These are phyloP conservation scores for Globisporangium parvum DNA, from an alignment of 352 stramenopile species.

Conservation along the genomic window DNA sequence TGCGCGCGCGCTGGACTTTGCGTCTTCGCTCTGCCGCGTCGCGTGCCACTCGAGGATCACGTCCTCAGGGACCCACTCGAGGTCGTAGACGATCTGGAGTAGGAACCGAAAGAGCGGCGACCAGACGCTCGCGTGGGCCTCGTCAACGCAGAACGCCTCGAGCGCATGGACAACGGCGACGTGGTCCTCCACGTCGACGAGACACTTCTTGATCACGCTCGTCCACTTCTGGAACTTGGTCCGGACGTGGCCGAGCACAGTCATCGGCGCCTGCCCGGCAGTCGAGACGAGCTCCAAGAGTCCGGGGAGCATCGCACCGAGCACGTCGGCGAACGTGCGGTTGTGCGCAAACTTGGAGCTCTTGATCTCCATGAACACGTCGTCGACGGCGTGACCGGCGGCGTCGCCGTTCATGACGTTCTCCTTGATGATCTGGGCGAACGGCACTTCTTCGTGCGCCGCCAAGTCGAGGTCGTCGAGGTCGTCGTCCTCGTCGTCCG, in stretches of 20 bases:
- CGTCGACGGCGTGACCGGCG: slow-evolving; percentile 77
- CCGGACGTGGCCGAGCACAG: slow-evolving; percentile 75
- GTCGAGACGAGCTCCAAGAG: slow-evolving; percentile 64
- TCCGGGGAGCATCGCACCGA: slow-evolving; percentile 67
- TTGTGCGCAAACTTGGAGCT: slow-evolving; percentile 93
- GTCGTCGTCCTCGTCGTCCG: slow-evolving; percentile 65
- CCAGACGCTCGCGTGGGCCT: slow-evolving; percentile 42
- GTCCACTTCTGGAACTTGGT: slow-evolving; percentile 88
- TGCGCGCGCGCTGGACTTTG: slow-evolving; percentile 20
- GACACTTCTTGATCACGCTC: slow-evolving; percentile 87
- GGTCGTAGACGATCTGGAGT: slow-evolving; percentile 91
- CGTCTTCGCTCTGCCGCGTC: slow-evolving; percentile 33
- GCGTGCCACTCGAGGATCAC: slow-evolving; percentile 89
- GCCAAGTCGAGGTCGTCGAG: slow-evolving; percentile 43
- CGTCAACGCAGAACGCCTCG: slow-evolving; percentile 43
- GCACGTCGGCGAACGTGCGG: slow-evolving; percentile 71
- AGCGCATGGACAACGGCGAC: slow-evolving; percentile 52
- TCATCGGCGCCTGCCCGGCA: slow-evolving; percentile 41
- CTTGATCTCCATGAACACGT: slow-evolving; percentile 92
- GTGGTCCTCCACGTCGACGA: slow-evolving; percentile 75
- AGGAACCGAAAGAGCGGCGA: slow-evolving; percentile 90
- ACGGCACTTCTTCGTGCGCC: slow-evolving; percentile 44
- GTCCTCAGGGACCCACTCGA: slow-evolving; percentile 91
- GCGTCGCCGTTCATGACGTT: slow-evolving; percentile 74
- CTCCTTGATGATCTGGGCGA: slow-evolving; percentile 75